These are phyloP conservation scores for Ceratocystis ficicola DNA, from an alignment of 2,329 filamentous ascomycete species.

Conservation along the genomic window DNA sequence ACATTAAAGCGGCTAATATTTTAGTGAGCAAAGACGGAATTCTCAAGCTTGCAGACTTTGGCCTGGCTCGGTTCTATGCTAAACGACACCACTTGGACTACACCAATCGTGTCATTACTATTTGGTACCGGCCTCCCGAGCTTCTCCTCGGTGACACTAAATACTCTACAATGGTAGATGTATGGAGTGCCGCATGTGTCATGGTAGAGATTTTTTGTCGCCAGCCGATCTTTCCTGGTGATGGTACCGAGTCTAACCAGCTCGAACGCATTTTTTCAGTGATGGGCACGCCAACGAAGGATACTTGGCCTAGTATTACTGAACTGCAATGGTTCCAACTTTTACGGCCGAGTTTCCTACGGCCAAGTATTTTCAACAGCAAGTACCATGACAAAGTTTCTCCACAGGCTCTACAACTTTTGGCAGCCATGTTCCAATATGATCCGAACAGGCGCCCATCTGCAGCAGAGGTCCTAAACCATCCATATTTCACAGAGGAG, in stretches of 20 bases:
- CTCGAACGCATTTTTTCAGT: slow-evolving; percentile 93
- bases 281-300: slow-evolving; percentile 72
- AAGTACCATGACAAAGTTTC: slow-evolving; percentile 69
- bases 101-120: slow-evolving; percentile 96
- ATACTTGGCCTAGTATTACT: slow-evolving; percentile 78
- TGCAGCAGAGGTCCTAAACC: slow-evolving; percentile 70
- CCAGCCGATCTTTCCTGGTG: slow-evolving; percentile 86
- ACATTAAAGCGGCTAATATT: slow-evolving; percentile 98
- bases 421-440: slow-evolving; percentile 76
- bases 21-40: slow-evolving; percentile 80
- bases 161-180: slow-evolving; percentile 80
- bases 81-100: slow-evolving; percentile 88
- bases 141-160: slow-evolving; percentile 81
- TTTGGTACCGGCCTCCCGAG: slow-evolving; percentile 92
- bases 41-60: slow-evolving; percentile 90
- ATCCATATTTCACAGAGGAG: slow-evolving; percentile 79
- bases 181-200: slow-evolving; percentile 96
- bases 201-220: slow-evolving; percentile 93
- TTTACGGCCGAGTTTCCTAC: slow-evolving; percentile 62
- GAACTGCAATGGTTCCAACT: slow-evolving; percentile 97
- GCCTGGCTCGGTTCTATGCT: slow-evolving; percentile 87
- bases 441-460: slow-evolving; percentile 75
- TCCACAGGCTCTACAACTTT: slow-evolving; percentile 68
- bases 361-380: slow-evolving; percentile 64
- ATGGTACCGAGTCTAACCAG: slow-evolving; percentile 90